Evolutionary conservation across 2,329 filamentous ascomycete genomes (phyloP), one percentile per base, ranked within the genome.

Genomic region (Westerdykella aurantiaca): DNA sequence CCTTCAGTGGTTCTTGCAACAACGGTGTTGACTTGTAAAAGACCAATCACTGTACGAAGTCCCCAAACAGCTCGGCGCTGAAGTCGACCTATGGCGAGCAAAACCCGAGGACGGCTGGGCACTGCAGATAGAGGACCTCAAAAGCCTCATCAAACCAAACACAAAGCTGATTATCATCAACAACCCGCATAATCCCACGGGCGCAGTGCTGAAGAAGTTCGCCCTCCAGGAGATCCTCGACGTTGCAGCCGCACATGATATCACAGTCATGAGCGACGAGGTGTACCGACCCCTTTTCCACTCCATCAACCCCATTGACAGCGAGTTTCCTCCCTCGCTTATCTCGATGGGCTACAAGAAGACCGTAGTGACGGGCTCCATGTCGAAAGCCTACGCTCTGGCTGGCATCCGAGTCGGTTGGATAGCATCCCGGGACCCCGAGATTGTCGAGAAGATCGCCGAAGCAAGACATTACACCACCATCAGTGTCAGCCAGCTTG

Each of bases 281-380:
- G 88, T 93, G 18, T 95, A 91, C 66, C 78, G 86, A 1, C 89
- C 88, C 0, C 72, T 95, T 3, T 94, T 89, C 71, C 87, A 94
- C 65, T 78, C 78, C 42, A 79, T 78, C 60, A 74, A 66, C 25
- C 76, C 78, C 0, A 63, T 73, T 25, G 73, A 78, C 45, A 53
- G 67, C 3, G 74, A 76, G 16, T 77, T 78, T 44, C 85, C 79
- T 2, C 83, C 85, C 0, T 88, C 86, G 0, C 74, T 83, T 10
- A 72, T 89, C 1, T 80, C 85, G 0, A 71, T 93, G 35, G 83
- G 81, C 35, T 93, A 94, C 66, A 69, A 77, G 3, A 83, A 82
- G 44, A 77, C 79, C 17, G 74, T 95, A 25, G 80, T 81, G 11
- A 93, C 86, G 0, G 84, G 88, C 12, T 90, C 86, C 14, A 80